Base-by-base conservation (phyloP, 176 grass and related monocot species). In the Musa beccarii region DNA sequence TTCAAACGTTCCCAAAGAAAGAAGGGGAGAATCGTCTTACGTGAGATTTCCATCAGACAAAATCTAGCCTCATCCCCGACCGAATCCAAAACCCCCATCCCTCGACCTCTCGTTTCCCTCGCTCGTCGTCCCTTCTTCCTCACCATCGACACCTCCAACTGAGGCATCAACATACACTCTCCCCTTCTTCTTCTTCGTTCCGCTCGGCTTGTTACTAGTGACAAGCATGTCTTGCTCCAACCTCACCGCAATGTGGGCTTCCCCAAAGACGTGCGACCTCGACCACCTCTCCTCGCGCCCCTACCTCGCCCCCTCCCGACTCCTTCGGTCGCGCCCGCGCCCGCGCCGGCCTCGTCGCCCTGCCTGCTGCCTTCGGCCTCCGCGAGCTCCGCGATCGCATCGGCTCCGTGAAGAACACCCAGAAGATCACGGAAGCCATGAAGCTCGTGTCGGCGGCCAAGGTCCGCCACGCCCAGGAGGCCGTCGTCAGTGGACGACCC, bases 371-470 rank as follows among this genome's bases (percentile, higher is more conserved):
- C 34, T 43, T 70, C 49, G 49, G 49, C 49, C 68, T 70, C 49
- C 68, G 67, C 17, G 67, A 69, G 34, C 67, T 69, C 67, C 67
- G 68, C 68, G 43, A 70, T 6, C 68, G 49, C 34, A 70, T 70
- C 68, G 68, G 22, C 43, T 70, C 68, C 16, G 68, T 70, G 8
- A 70, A 70, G 68, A 70, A 70, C 68, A 70, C 49, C 1, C 68
- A 70, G 68, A 70, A 70, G 68, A 70, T 70, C 68, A 52, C 68
- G 2, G 68, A 70, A 17, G 68, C 68, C 43, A 70, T 70, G 68
- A 70, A 70, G 43, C 68, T 70, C 43, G 68, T 70, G 17, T 49
- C 68, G 8, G 68, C 68, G 17, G 68, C 68, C 43, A 52, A 70
- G 49, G 68, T 70, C 17, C 68, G 49, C 15, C 68, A 49, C 16